Percentiles rank a stretch among this genome's conserved stretches.
Conservation (phyloP, 805 yeast genomes). For the Ogataea kodamae region DNA sequence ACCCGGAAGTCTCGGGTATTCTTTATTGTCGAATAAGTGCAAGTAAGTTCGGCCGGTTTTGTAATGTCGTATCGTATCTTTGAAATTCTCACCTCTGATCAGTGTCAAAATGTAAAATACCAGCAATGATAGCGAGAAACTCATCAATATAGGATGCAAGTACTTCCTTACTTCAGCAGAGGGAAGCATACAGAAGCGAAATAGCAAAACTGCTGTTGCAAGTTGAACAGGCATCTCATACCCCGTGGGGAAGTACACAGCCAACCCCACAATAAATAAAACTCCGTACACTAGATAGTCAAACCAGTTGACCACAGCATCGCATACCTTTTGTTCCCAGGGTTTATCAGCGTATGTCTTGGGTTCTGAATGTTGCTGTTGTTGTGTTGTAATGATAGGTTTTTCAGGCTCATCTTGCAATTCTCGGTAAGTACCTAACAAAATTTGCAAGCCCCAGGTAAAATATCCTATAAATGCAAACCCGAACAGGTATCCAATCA, state of each 20-base stretch:
- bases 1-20: slow-evolving; percentile 56
- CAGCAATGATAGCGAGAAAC: slow-evolving; percentile 61
- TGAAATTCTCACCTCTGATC: slow-evolving; percentile 49
- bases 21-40: slow-evolving; percentile 46
- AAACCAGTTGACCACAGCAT: slow-evolving; percentile 35
- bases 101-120: slow-evolving; percentile 58
- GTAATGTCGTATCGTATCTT: slow-evolving; percentile 49
- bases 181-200: slow-evolving; percentile 42
- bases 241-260: slow-evolving; percentile 55
- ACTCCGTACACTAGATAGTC: slow-evolving; percentile 52
- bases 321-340: slow-evolving; percentile 22
- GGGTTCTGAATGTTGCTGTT: background rate
- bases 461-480: slow-evolving; percentile 48
- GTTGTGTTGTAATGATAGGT: too few species aligned
- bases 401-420: slow-evolving; percentile 23
- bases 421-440: slow-evolving; percentile 27
- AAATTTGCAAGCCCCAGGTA: slow-evolving; percentile 40
- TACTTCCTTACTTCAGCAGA: slow-evolving; percentile 48
- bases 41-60: slow-evolving; percentile 69
- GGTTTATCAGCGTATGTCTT: background rate
- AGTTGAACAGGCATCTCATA: slow-evolving; percentile 62
- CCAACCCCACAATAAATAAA: slow-evolving; percentile 53
- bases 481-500: slow-evolving; percentile 58
- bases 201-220: slow-evolving; percentile 55
- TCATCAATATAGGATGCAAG: slow-evolving; percentile 69